Evolutionary conservation across 495 filamentous ascomycete genomes (phyloP).

Genomic region (Cairneyella variabilis): DNA sequence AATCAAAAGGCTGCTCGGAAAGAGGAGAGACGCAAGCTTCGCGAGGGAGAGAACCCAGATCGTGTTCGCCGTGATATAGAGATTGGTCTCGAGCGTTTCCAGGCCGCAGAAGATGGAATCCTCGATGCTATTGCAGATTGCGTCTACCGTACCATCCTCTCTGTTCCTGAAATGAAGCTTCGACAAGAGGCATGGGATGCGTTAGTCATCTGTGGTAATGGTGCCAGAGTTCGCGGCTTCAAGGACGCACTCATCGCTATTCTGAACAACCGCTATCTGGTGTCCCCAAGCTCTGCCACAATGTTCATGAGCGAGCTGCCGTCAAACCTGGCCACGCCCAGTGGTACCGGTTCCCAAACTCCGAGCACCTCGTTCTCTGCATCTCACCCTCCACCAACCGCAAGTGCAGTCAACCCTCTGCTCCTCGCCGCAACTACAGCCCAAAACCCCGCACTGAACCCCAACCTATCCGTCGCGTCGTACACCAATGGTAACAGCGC

Average conservation of each 20-base stretch:
- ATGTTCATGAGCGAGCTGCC: constrained; percentile 97
- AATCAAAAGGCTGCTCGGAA: constrained; percentile 18
- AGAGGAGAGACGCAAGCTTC: constrained; percentile 39
- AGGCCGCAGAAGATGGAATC: constrained; percentile 67
- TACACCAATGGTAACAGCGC: constrained; percentile 1
- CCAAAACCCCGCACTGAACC: constrained; percentile 49
- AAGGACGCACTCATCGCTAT: constrained; percentile 81
- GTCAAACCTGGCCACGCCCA: constrained; percentile 82
- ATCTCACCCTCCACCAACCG: constrained; percentile 42
- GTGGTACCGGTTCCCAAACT: constrained; percentile 87
- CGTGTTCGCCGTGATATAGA: constrained; percentile 69
- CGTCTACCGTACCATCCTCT: constrained; percentile 75
- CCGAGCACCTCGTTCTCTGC: constrained; percentile 63
- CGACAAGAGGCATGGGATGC: constrained; percentile 86
- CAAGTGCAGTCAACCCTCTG: constrained; percentile 77
- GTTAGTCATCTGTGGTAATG: constrained; percentile 83
- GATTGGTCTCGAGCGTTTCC: constrained; percentile 84
- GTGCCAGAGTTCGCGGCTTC: constrained; percentile 80
- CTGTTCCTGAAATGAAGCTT: constrained; percentile 73
- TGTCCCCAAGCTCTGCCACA: constrained; percentile 84
- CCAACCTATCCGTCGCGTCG: constrained; percentile 14
- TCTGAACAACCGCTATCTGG: constrained; percentile 75
- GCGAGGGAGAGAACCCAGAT: constrained; percentile 35
- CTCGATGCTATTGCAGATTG: constrained; percentile 76
- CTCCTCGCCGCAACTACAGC: constrained; percentile 87